These are phyloP conservation scores for Colletotrichum musicola DNA, from an alignment of 2,329 filamentous ascomycete species.

Conservation along the genomic window DNA sequence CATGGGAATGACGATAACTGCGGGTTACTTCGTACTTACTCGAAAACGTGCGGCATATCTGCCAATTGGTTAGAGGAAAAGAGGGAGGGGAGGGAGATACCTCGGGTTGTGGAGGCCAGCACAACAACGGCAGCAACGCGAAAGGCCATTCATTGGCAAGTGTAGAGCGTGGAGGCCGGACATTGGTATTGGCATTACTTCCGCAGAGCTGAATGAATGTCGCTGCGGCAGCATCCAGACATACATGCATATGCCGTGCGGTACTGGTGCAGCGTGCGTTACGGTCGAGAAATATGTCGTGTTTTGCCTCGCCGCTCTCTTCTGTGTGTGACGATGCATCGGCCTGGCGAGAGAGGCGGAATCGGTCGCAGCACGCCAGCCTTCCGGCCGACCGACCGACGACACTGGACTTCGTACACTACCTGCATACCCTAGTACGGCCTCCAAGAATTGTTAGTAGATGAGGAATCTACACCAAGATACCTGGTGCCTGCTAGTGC, in stretches of 20 bases:
- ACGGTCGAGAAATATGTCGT: no score
- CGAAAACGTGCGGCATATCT: background rate
- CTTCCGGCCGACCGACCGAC: background rate
- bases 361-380: background rate
- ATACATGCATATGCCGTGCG: no score
- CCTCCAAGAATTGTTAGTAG: background rate
- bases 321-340: no score
- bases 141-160: no score
- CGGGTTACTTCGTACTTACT: no score
- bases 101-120: background rate
- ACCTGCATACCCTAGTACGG: background rate
- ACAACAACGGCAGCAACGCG: background rate
- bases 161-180: no score
- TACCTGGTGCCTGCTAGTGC: background rate
- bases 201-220: no score
- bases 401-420: background rate
- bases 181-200: no score
- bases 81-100: background rate
- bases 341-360: no score
- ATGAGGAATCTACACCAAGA: background rate
- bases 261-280: no score
- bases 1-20: background rate
- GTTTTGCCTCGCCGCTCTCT: no score
- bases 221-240: no score
- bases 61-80: background rate